Conservation (phyloP, 108 stramenopile genomes). For the Cyclotella cryptica region DNA sequence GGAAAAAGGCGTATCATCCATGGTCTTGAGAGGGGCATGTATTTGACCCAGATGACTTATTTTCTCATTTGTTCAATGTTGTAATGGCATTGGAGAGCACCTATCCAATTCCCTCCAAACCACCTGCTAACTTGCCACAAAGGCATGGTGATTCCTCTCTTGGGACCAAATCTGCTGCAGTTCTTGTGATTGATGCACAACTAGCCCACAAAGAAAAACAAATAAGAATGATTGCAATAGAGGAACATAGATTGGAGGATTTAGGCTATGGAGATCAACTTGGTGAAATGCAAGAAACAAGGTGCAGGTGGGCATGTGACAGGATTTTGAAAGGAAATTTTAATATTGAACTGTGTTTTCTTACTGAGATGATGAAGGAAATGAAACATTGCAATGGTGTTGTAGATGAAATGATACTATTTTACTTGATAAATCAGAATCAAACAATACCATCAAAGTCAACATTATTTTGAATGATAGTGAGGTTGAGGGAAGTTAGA, state of each 20-base stretch:
- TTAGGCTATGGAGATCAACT: not conserved
- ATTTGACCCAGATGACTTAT: not conserved
- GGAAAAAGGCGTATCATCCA: not conserved
- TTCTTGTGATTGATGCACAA: not conserved
- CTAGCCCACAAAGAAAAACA: too few relatives aligned
- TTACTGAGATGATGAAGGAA: too few relatives aligned
- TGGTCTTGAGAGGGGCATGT: not conserved
- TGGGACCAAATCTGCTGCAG: not conserved
- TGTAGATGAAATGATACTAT: too few relatives aligned
- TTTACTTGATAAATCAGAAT: too few relatives aligned
- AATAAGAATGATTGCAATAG: too few relatives aligned
- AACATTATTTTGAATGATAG: too few relatives aligned
- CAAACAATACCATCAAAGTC: too few relatives aligned
- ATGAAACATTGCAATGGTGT: too few relatives aligned
- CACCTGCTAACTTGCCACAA: not conserved
- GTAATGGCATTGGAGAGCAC: not conserved
- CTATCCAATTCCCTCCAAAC: not conserved
- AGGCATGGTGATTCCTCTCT: not conserved
- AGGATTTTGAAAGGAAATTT: not conserved
- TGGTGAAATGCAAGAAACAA: slow-evolving; percentile 3
- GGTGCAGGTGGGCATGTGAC: not conserved
- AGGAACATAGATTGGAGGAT: too few relatives aligned
- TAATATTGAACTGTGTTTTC: not conserved
- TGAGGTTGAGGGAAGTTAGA: too few relatives aligned
- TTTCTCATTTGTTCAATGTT: slow-evolving; percentile 1